Evolutionary conservation across 495 filamentous ascomycete genomes (phyloP).

Genomic region (Collariella sp.): DNA sequence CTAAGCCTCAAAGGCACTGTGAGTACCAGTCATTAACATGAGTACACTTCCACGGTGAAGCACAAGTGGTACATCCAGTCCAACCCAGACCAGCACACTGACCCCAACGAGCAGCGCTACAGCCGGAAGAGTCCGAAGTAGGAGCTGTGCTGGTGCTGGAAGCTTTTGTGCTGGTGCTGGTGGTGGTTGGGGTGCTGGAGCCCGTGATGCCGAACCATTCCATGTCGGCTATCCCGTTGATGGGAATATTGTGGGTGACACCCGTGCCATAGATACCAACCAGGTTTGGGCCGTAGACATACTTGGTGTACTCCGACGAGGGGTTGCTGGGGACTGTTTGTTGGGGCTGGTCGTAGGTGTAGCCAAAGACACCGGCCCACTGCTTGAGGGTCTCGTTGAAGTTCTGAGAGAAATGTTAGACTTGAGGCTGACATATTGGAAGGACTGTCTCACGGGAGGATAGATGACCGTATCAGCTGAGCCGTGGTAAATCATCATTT

Average conservation of each 20-base stretch:
- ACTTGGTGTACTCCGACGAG: conserved; percentile 32
- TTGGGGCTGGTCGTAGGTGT: conserved; percentile 26
- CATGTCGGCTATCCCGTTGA: conserved; percentile 26
- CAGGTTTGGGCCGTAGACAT: conserved; percentile 39
- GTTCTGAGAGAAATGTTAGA: conserved; percentile 23
- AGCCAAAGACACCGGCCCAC: conserved; percentile 42
- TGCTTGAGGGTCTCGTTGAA: conserved; percentile 46
- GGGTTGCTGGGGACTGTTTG: conserved; percentile 26
- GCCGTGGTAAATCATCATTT: conserved; percentile 50
- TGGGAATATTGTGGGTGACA: conserved; percentile 25
- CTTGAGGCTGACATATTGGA: neutral
- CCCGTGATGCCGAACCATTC: conserved; percentile 30
- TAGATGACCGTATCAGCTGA: conserved; percentile 40
- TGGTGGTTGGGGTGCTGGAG: neutral
- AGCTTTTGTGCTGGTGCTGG: neutral
- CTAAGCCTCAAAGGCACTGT: conserved; percentile 22
- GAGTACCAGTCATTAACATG: conserved; percentile 28
- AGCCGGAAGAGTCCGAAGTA: conserved; percentile 25
- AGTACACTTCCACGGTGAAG: conserved; percentile 23
- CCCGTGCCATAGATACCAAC: conserved; percentile 33
- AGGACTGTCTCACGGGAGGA: conserved; percentile 14
- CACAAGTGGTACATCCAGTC: conserved; percentile 33
- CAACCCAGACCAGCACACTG: conserved; percentile 44
- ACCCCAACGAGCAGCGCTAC: conserved; percentile 20
- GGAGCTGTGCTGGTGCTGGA: conserved; percentile 15